Evolutionary conservation across 441 rosid species (phyloP).

Genomic region (Populus hybrid): DNA sequence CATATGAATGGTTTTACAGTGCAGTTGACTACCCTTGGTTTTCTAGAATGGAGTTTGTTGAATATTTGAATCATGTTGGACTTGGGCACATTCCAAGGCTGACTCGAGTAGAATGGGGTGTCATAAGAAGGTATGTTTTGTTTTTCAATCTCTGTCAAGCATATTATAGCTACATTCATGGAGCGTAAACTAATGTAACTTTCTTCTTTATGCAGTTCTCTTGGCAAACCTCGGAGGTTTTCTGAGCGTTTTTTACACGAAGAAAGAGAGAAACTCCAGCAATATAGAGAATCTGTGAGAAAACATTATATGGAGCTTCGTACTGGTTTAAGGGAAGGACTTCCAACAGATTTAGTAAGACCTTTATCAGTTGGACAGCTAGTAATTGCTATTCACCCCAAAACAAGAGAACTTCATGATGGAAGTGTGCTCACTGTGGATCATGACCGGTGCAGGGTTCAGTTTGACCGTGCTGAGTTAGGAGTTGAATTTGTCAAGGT

Average conservation of each 20-base stretch:
- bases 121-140: constrained; percentile 75
- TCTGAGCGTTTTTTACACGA: constrained; percentile 77
- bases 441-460: constrained; percentile 79
- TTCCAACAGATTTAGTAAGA: constrained; percentile 89
- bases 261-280: constrained; percentile 80
- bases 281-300: constrained; percentile 89
- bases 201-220: constrained; percentile 65
- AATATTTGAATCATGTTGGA: constrained; percentile 90
- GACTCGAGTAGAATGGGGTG: constrained; percentile 97
- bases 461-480: constrained; percentile 75
- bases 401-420: constrained; percentile 80
- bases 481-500: constrained; percentile 95
- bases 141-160: neutral
- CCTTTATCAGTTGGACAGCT: constrained; percentile 30
- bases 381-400: constrained; percentile 88
- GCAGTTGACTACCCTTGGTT: constrained; percentile 99
- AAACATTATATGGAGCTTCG: constrained; percentile 81
- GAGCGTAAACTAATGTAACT: constrained; percentile 5
- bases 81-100: constrained; percentile 90
- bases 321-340: constrained; percentile 76
- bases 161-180: neutral
- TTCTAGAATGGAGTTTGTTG: constrained; percentile 87
- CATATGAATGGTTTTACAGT: constrained; percentile 96
- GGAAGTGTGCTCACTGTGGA: constrained; percentile 94
- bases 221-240: constrained; percentile 97